Evolutionary conservation across 352 stramenopile species (phyloP).

Genomic region (Globisporangium parvum): DNA sequence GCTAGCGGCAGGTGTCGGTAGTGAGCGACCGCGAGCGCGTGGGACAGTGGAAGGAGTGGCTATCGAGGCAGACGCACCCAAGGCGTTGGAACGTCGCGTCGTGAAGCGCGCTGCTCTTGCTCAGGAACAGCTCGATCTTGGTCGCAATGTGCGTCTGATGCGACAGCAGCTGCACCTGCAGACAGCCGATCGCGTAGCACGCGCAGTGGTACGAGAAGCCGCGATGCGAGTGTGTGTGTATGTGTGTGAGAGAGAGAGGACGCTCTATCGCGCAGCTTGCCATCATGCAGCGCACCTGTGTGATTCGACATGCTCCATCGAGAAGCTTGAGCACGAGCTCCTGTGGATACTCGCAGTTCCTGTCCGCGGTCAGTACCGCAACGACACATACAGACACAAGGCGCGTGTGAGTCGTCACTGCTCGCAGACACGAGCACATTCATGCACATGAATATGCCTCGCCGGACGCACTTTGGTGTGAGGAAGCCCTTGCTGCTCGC

Average conservation of each 20-base stretch:
- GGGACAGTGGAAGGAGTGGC: background rate
- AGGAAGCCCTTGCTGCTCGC: conserved; percentile 57
- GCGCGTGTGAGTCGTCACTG: no score
- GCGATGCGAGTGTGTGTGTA: background rate
- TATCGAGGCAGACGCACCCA: conserved; percentile 27
- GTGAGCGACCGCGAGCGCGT: background rate
- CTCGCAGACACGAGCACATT: background rate
- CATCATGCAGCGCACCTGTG: conserved; percentile 28
- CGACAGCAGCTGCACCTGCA: conserved; percentile 81
- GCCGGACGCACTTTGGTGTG: conserved; percentile 56
- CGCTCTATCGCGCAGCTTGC: no score
- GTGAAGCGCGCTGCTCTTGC: conserved; percentile 30
- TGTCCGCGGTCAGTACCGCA: conserved; percentile 16
- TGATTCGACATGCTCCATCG: conserved; percentile 61
- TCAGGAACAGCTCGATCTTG: conserved; percentile 91
- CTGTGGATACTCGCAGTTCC: conserved; percentile 92
- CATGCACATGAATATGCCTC: background rate
- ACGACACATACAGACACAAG: background rate
- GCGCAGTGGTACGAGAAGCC: background rate
- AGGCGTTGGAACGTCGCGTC: conserved; percentile 68
- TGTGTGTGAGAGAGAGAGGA: no score
- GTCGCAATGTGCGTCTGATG: conserved; percentile 91
- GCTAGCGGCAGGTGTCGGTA: conserved; percentile 5
- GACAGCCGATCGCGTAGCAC: background rate
- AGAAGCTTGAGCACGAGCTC: conserved; percentile 85